Evolutionary conservation across 2,329 filamentous ascomycete species (phyloP).

Genomic region (Sporothrix brunneoviolacea): DNA sequence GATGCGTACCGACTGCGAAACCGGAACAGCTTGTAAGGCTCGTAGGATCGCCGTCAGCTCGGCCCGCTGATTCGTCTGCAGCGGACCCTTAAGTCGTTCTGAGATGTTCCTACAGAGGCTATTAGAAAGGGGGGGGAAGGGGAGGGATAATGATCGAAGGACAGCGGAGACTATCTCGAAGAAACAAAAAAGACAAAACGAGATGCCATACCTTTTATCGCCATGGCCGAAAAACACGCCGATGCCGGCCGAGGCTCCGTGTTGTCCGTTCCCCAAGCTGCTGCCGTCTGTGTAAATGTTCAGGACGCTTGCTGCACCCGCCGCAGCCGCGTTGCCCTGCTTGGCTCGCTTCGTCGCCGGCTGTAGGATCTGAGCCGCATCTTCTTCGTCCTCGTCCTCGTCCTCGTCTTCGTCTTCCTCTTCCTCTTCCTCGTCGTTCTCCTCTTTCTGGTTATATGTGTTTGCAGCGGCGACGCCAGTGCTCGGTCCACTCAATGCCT

Average conservation of each 20-base stretch:
- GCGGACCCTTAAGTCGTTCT: conserved; percentile 64
- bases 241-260: conserved; percentile 50
- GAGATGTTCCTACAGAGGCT: conserved; percentile 49
- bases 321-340: conserved; percentile 10
- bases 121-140: not conserved
- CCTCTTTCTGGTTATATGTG: conserved; percentile 17
- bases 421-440: conserved; percentile 25
- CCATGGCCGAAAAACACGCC: conserved; percentile 56
- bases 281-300: conserved; percentile 59
- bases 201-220: conserved; percentile 44
- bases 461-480: conserved; percentile 14
- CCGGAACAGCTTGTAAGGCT: conserved; percentile 68
- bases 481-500: conserved; percentile 31
- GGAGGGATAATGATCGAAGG: too few species aligned
- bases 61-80: conserved; percentile 93
- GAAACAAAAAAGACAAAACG: not conserved
- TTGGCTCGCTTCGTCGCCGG: conserved; percentile 31
- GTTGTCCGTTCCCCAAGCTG: conserved; percentile 50
- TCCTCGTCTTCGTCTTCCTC: conserved; percentile 19
- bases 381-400: conserved; percentile 26
- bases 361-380: conserved; percentile 27
- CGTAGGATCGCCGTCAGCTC: conserved; percentile 84
- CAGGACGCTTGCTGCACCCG: conserved; percentile 25
- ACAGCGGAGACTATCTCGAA: too few species aligned
- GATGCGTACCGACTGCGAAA: conserved; percentile 64